Percentiles rank a stretch among this genome's conserved stretches.
These are phyloP conservation scores for Amanita fuliginea DNA, from an alignment of 768 basidiomycete genomes.

Conservation along the genomic window DNA sequence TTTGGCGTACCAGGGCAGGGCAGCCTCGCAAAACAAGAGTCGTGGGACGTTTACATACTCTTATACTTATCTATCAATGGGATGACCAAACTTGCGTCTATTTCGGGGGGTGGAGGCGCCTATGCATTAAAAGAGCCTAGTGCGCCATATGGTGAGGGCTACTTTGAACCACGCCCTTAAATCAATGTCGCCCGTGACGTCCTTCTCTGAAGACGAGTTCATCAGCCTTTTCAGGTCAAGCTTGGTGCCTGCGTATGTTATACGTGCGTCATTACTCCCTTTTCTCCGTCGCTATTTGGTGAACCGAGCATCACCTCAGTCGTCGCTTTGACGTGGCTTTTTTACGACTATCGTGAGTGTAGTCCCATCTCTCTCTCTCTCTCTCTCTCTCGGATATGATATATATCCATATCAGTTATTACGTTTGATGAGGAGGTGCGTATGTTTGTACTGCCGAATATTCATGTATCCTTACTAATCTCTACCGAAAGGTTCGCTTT, in stretches of 20 bases:
- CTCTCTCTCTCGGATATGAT: too few species aligned
- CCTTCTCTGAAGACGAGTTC: neutral
- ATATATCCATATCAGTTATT: neutral
- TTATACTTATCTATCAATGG: too few species aligned
- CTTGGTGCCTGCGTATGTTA: neutral
- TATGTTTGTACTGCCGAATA: neutral
- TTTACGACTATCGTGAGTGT: conserved; percentile 3
- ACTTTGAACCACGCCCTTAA: neutral
- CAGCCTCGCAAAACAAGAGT: too few species aligned
- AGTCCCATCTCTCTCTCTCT: too few species aligned
- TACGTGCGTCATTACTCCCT: neutral
- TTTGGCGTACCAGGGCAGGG: too few species aligned
- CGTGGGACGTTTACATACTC: too few species aligned
- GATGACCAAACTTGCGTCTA: too few species aligned
- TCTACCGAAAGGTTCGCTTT: neutral
- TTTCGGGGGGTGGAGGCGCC: too few species aligned
- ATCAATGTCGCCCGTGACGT: neutral
- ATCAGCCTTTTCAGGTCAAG: neutral
- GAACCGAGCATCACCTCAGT: neutral
- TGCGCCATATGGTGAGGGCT: neutral
- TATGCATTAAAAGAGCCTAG: neutral
- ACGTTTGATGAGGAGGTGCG: neutral
- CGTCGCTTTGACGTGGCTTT: neutral
- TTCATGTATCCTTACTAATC: neutral
- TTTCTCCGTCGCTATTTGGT: neutral